Evolutionary conservation across 2,329 filamentous ascomycete species (phyloP).

Genomic region (Orbilia ellipsospora): DNA sequence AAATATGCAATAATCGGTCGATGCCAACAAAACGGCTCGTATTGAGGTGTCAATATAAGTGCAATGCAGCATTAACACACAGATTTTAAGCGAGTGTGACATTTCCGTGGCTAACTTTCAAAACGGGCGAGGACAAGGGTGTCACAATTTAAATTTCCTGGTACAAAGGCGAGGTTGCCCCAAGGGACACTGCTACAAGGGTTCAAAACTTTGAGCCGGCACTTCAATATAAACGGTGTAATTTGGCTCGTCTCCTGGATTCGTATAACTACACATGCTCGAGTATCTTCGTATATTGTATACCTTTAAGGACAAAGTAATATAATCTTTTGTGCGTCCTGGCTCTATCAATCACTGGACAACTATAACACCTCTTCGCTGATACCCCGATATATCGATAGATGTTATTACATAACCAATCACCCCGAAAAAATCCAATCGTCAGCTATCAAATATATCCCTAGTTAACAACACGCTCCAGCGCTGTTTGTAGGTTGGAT

Average conservation of each 20-base stretch:
- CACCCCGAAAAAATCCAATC: too few relatives aligned
- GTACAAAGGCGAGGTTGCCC: conserved; percentile 1
- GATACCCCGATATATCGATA: too few relatives aligned
- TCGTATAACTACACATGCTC: too few relatives aligned
- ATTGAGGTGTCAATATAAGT: conserved; percentile 9
- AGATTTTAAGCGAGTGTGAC: neutral
- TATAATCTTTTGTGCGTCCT: too few relatives aligned
- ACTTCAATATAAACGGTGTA: too few relatives aligned
- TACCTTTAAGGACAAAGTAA: too few relatives aligned
- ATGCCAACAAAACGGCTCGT: neutral
- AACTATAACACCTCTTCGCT: too few relatives aligned
- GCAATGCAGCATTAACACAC: neutral
- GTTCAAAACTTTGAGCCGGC: conserved; percentile 1
- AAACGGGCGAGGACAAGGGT: neutral
- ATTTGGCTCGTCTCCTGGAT: too few relatives aligned
- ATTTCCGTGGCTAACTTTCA: neutral
- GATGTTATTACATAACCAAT: too few relatives aligned
- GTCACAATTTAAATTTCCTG: conserved; percentile 21
- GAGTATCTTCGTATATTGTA: too few relatives aligned
- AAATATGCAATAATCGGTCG: too few relatives aligned
- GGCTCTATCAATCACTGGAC: too few relatives aligned
- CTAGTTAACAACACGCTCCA: conserved; percentile 27
- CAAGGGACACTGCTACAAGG: conserved; percentile 8
- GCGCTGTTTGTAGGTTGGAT: conserved; percentile 14
- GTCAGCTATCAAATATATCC: neutral